Base-by-base conservation (phyloP, 2,329 filamentous ascomycete species). In the Graphium sp. region DNA sequence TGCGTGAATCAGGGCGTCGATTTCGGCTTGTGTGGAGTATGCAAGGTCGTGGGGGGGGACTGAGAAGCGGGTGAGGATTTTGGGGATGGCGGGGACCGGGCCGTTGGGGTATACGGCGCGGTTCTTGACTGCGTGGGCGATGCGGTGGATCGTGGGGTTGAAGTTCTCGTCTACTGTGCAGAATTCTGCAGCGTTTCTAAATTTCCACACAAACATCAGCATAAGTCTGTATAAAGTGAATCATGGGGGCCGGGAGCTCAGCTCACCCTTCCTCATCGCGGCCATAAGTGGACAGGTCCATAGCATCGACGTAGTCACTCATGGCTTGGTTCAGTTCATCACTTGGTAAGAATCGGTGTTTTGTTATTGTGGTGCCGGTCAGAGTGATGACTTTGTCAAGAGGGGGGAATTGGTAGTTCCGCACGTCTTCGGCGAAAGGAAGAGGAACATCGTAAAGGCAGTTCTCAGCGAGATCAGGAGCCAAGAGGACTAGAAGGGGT, bases 351-450 rank as follows among this genome's bases (percentile, higher is more conserved):
- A 91, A 74, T 20, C 82, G 76, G 38, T 98, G 85, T 40, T 87
- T 74, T 8, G 69, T 80, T 27, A 94, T 57, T 7, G 68, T 65
- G 37, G 81, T 79, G 1, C 87, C 87, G 8, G 74, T 83, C n/a
- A 91, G 66, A 0, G 85, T 94, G 34, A 93, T 56, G 17, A 95
- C 77, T 35, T 71, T 78, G 46, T 93, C 85, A 8, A 98, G 56
- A 0, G 87, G 82, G 5, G 89, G 84, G 39, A 98, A 98, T 33
- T 74, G 77, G 48, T 94, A 95, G n/a, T 66, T 66, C 20, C 89
- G 71, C 26, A 94, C 62, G 44, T 98, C 89, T 55, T 98, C 89
- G 3, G 83, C 76, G 43, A 94, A 98, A 1, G 89, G 89, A 5
- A 95, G 60, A 20, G 89, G 83, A 2, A 91, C 66, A 44, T 98